phyloP scores from a whole-genome alignment of 192 early-diverging fungal genomes.

The Polychytrium aggregatum region DNA sequence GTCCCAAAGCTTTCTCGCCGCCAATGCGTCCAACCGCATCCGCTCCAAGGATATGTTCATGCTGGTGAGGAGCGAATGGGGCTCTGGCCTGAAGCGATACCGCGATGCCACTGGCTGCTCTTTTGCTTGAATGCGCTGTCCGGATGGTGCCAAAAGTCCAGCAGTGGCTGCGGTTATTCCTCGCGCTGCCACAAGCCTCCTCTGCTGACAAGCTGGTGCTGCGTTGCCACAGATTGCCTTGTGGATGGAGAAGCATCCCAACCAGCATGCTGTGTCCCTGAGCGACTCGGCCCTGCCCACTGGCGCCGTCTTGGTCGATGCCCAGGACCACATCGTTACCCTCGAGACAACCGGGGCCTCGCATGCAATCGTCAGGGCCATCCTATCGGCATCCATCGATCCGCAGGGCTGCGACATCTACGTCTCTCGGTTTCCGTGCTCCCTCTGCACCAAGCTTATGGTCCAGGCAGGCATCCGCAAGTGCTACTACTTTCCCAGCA shows the following conservation, averaged over 20 bases:
- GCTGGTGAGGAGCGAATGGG: too few species aligned
- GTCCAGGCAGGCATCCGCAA: constrained; percentile 29
- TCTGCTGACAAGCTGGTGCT: too few species aligned
- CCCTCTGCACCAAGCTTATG: constrained; percentile 26
- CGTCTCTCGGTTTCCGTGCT: constrained; percentile 28
- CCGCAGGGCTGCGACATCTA: constrained; percentile 26
- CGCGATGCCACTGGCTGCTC: too few species aligned
- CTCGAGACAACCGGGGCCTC: constrained; percentile 21
- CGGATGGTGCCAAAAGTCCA: too few species aligned
- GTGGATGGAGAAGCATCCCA: constrained; percentile 12
- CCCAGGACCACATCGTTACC: constrained; percentile 13
- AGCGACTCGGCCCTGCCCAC: constrained; percentile 7
- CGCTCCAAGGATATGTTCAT: too few species aligned
- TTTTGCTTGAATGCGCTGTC: too few species aligned
- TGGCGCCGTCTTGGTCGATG: constrained; percentile 21
- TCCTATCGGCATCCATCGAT: constrained; percentile 12
- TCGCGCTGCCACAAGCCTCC: too few species aligned
- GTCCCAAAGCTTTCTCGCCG: too few species aligned
- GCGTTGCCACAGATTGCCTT: too few species aligned
- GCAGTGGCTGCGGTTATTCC: too few species aligned
- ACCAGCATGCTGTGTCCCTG: neutral
- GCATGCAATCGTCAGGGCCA: constrained; percentile 23
- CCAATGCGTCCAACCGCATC: too few species aligned
- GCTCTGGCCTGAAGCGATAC: too few species aligned
- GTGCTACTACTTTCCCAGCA: constrained; percentile 28